Percentiles rank a stretch among this genome's conserved stretches.
phyloP scores from a whole-genome alignment of 768 basidiomycete genomes.

The Podaxis mareebaensis region DNA sequence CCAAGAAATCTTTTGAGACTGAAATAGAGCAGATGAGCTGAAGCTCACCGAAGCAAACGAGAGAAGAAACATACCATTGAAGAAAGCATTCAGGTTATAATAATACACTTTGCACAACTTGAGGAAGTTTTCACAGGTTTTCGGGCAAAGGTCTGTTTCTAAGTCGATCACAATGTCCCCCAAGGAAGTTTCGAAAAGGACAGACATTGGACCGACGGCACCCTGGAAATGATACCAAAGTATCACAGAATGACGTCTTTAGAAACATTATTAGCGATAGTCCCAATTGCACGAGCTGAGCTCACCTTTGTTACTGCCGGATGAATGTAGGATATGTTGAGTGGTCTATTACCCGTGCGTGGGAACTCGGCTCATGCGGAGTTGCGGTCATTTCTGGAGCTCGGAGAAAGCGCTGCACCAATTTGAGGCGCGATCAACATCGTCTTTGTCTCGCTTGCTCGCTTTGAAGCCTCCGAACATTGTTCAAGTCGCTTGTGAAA shows the following conservation, averaged over 20 bases:
- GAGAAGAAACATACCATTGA: conserved; percentile 73
- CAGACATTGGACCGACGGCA: conserved; percentile 64
- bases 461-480: not conserved
- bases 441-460: not conserved
- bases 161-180: conserved; percentile 98
- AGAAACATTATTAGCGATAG: not conserved
- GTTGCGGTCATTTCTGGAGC: not conserved
- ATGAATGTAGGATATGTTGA: not conserved
- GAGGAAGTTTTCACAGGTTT: conserved; percentile 92
- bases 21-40: not conserved
- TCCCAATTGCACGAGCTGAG: not conserved
- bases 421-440: not conserved
- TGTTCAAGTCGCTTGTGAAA: not conserved
- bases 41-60: conserved; percentile 1
- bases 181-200: conserved; percentile 93
- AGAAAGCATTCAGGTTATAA: conserved; percentile 96
- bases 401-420: not conserved
- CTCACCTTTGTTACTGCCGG: not conserved
- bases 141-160: conserved; percentile 87
- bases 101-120: conserved; percentile 98
- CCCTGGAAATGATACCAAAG: not conserved
- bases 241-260: not conserved
- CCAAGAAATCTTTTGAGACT: conserved; percentile 98
- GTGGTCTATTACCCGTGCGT: not conserved
- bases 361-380: not conserved